Conservation (phyloP, 2,329 filamentous ascomycete genomes). For the Ascomycota sp. region DNA sequence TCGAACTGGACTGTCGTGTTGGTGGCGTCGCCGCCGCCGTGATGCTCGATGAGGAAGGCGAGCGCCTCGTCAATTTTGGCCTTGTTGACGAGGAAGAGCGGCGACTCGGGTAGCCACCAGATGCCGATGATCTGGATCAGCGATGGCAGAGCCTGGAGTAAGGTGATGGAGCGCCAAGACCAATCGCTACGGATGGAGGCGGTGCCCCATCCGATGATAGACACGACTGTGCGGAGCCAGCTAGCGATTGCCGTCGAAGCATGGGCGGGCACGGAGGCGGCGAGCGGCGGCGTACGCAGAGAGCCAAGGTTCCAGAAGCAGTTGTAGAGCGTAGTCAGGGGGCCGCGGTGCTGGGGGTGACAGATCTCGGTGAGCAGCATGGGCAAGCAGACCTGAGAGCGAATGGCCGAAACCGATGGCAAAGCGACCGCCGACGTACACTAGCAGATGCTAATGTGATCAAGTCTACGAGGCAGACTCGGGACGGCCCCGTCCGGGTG, state of each 20-base stretch:
- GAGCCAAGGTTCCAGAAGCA: slow-evolving; percentile 44
- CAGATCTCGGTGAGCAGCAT: slow-evolving; percentile 45
- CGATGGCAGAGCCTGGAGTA: slow-evolving; percentile 43
- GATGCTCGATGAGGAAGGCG: slow-evolving; percentile 38
- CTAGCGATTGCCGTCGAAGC: too few relatives aligned
- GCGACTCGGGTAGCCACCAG: slow-evolving; percentile 47
- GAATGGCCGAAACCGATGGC: slow-evolving; percentile 45
- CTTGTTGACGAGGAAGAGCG: slow-evolving; percentile 43
- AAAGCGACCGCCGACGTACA: slow-evolving; percentile 19
- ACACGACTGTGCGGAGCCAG: slow-evolving; percentile 19
- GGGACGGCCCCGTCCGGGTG: too few relatives aligned
- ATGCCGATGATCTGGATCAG: slow-evolving; percentile 43
- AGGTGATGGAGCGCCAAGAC: slow-evolving; percentile 46
- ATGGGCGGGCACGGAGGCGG: too few relatives aligned
- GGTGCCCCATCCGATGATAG: slow-evolving; percentile 44
- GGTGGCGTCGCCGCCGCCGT: slow-evolving; percentile 37
- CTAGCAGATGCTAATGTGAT: slow-evolving; percentile 3
- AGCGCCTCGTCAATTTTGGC: slow-evolving; percentile 43
- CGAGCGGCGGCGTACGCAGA: slow-evolving; percentile 11
- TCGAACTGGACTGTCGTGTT: slow-evolving; percentile 45
- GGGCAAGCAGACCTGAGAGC: slow-evolving; percentile 42
- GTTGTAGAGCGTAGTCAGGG: slow-evolving; percentile 46
- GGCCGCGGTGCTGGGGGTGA: slow-evolving; percentile 47
- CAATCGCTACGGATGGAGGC: slow-evolving; percentile 35
- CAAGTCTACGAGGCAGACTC: too few relatives aligned